Evolutionary conservation across 495 filamentous ascomycete species (phyloP), one percentile per base, ranked within the genome.

Genomic region (Aspergillus asperescens): DNA sequence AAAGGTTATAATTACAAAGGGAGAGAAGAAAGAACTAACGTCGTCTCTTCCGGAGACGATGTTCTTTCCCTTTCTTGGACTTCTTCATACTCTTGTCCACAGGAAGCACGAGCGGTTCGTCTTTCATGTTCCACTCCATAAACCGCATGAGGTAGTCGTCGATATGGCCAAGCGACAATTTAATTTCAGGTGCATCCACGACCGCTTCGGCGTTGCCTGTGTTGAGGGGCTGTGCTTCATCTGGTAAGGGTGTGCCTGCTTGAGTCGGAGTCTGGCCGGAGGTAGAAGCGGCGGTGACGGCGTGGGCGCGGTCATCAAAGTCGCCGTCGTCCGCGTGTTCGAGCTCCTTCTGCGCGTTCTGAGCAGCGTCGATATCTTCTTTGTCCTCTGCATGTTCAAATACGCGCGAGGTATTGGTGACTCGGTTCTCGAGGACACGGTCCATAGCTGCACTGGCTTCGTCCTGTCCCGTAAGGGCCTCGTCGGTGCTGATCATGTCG

Each of bases 371-470:
- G 7, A 87, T 87, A 66, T 99, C 94, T 65, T 99, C 94, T 41
- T 80, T 78, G 61, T 99, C 94, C 67, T 99, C 94, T 8, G 88
- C 94, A 53, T 86, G 83, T 55, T 92, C 89, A 25, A 97, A 82
- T 0, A 86, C 87, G 8, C 83, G 78, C 23, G 71, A 73, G 15
- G 77, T 78, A 19, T 77, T 78, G 0, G 69, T 58, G 24, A 76
- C 73, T 5, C 72, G 73, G 40, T 71, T 76, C 25, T 86, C 87
- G 3, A 96, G 79, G 9, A 95, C 86, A 2, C 87, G 77, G 56
- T 96, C 91, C 82, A 96, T 92, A 22, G 90, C 92, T 16, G 82
- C 83, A 41, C 82, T 85, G 12, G 84, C 85, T 22, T 81, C 83
- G 54, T 88, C 86, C 10, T 78, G 75, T 1, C 71, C 70, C 38